Evolutionary conservation across 1,284 basidiomycete species (phyloP), one percentile per base, ranked within the genome.

Genomic region (Sanguinoderma infundibulare): DNA sequence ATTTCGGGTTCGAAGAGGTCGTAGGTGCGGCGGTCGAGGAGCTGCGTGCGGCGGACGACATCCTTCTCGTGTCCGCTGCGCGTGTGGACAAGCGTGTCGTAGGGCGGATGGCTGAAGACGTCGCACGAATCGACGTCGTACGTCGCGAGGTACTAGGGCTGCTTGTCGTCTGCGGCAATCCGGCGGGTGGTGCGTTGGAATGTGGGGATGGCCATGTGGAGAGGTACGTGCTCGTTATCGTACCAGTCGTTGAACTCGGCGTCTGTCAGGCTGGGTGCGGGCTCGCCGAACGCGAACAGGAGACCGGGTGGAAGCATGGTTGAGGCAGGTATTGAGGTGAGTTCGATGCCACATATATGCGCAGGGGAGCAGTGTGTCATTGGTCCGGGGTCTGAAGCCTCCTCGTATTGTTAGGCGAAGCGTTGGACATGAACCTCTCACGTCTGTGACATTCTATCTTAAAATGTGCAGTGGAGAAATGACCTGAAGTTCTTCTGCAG

Each of bases 211-310:
- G 82, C 78, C 59, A 86, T 75, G 28, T 86, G 83, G 2, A 86
- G 76, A 1, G 86, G 87, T 40, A 88, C 79, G 69, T 88, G 87
- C 72, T 88, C 87, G 67, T 85, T 83, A 68, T 87, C 79, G 74
- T 87, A 87, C 87, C 87, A 88, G 67, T 86, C 82, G 35, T 71
- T 61, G 67, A 68, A 76, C 57, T 74, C 74, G 8, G 61, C 67
- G 15, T 72, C 64, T 20, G 69, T 20, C 42, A 75, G 70, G 36
- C 40, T 56, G 9, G 69, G 30, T 14, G 73, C 75, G 1, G 71
- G 73, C 24, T 76, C 74, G 28, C 68, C 57, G 65, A 70, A 72
- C 10, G 73, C 74, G 60, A 74, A 61, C 36, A 75, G 63, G 34
- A 73, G 66, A n/a, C 68, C 74, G 8, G 69, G 22, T 24, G 51